Percentiles rank a stretch among this genome's conserved stretches.
Evolutionary conservation across 805 yeast genomes (phyloP).

Genomic region (Myxozyma kluyveri): DNA sequence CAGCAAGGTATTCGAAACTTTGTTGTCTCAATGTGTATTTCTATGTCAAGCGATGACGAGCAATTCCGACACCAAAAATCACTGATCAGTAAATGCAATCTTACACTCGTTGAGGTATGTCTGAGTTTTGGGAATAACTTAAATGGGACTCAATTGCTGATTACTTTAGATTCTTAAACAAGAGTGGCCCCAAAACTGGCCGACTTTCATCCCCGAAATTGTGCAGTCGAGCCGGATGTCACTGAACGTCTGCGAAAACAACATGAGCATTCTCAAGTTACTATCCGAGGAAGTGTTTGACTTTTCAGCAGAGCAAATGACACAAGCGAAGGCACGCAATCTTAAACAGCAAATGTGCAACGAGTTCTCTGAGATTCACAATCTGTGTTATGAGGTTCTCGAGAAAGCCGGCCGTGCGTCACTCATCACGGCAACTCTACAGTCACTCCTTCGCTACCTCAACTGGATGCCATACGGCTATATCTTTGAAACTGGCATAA

Average conservation of each 20-base stretch:
- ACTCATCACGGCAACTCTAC: constrained; percentile 77
- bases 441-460: constrained; percentile 76
- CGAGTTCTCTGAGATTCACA: constrained; percentile 90
- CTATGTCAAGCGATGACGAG: constrained; percentile 80
- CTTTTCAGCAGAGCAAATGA: constrained; percentile 91
- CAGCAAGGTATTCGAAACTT: constrained; percentile 76
- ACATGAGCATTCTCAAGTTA: constrained; percentile 86
- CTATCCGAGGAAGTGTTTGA: constrained; percentile 96
- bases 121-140: not conserved
- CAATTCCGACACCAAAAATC: constrained; percentile 71
- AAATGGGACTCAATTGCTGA: not conserved
- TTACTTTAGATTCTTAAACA: constrained; percentile 75
- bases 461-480: constrained; percentile 94
- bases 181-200: constrained; percentile 99
- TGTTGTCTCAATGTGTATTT: constrained; percentile 87
- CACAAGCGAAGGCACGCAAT: constrained; percentile 86
- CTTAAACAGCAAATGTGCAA: constrained; percentile 80
- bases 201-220: constrained; percentile 90
- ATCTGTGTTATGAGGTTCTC: constrained; percentile 87
- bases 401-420: constrained; percentile 86
- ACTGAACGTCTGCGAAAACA: constrained; percentile 93
- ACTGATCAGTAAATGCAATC: constrained; percentile 85
- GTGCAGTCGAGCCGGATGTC: constrained; percentile 80
- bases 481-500: constrained; percentile 81
- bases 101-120: constrained; percentile 64